Base-by-base conservation (phyloP, 2,329 filamentous ascomycete genomes). In the Graphium sp. region DNA sequence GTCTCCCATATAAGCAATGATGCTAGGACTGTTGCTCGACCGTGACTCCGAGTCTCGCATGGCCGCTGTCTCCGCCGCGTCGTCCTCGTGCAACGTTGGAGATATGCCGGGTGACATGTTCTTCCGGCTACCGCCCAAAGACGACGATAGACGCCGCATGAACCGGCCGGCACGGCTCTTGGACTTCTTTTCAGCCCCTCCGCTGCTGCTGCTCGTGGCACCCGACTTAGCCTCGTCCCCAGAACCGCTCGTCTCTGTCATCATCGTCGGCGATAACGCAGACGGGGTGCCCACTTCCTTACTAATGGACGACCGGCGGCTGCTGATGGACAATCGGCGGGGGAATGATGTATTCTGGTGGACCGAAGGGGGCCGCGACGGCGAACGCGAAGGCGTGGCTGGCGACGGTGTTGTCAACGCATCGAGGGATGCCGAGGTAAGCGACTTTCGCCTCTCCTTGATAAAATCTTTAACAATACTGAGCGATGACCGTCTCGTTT, bases 1-100 rank as follows among this genome's bases (percentile, higher is more conserved):
- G 43, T 94, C 82, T 27, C 85, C 83, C 49, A 92, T 66, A 35
- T 77, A 74, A 4, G 81, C 62, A 16, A 75, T 62, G 29, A 73
- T 55, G 26, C 49, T 52, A 1, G 53, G 42, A 13, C 43, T 39
- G 7, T 41, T 45, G 33, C 32, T 34, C 3, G 43, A 24, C 7
- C 32, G 27, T 12, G 33, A 29, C 16, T 29, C 24, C 2, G 35
- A 22, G 4, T 32, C 31, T 10, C 32, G 32, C 5, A 41, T 35
- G 10, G 43, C 44, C 19, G 35, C 48, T 7, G 46, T 41, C 30
- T 53, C 50, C 13, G 46, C 44, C 5, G 48, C 45, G 22, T 57
- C 52, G 39, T 68, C 65, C 41, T 63, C 63, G 11, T 56, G 45
- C 9, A 66, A 55, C 1, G 64, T 62, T 5, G 63, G 57, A 6